Conservation (phyloP, 805 yeast species). For the Lipomyces chichibuensis region DNA sequence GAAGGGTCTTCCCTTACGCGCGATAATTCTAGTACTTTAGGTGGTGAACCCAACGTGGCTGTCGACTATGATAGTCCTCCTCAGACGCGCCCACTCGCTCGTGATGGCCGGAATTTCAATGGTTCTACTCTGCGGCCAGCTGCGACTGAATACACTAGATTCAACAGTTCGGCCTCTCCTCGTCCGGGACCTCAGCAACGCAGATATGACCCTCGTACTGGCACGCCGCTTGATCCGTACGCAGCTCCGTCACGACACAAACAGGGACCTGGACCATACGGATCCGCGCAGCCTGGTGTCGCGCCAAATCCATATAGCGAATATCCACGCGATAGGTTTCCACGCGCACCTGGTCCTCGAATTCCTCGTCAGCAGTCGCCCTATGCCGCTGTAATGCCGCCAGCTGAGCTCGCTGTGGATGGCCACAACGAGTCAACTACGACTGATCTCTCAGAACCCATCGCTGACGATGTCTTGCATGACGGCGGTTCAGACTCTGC, state of each 20-base stretch:
- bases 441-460: slow-evolving; percentile 14
- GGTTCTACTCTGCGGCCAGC: background rate
- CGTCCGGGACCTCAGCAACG: slow-evolving; percentile 5
- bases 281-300: background rate
- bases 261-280: background rate
- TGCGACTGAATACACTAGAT: background rate
- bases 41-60: slow-evolving; percentile 11
- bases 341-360: slow-evolving; percentile 10
- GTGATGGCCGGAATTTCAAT: background rate
- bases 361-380: slow-evolving; percentile 8
- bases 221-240: slow-evolving; percentile 1
- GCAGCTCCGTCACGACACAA: background rate
- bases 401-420: background rate
- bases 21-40: slow-evolving; percentile 3
- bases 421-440: slow-evolving; percentile 7
- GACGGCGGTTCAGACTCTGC: slow-evolving; percentile 2
- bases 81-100: background rate
- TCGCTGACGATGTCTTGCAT: slow-evolving; percentile 8
- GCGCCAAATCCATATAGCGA: slow-evolving; percentile 1
- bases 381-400: slow-evolving; percentile 19
- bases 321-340: slow-evolving; percentile 21
- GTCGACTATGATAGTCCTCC: slow-evolving; percentile 15
- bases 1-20: slow-evolving; percentile 1
- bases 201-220: slow-evolving; percentile 4
- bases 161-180: background rate